Evolutionary conservation across 2,329 filamentous ascomycete species (phyloP).

Genomic region (Diaporthe caulivora): DNA sequence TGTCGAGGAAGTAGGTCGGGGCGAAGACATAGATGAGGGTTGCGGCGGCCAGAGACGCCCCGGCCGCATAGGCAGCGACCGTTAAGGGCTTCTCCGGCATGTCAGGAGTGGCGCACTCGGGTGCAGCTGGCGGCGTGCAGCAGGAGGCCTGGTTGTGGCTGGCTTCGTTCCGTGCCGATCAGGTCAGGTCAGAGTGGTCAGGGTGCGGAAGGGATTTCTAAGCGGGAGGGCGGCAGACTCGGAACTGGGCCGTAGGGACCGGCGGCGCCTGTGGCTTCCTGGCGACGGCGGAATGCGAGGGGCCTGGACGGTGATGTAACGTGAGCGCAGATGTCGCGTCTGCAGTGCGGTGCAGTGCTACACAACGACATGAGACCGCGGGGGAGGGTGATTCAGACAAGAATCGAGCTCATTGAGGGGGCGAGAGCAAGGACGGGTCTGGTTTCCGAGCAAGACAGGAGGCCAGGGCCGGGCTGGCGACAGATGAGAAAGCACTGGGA

Average conservation of each 20-base stretch:
- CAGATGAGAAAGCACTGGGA: neutral
- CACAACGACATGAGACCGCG: neutral
- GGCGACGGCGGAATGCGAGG: slow-evolving; percentile 4
- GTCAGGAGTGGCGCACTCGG: slow-evolving; percentile 15
- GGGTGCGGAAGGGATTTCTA: slow-evolving; percentile 1
- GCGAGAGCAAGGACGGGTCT: neutral
- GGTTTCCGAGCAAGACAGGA: neutral
- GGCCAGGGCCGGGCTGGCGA: neutral
- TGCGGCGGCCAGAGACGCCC: slow-evolving; percentile 93
- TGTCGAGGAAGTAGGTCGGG: slow-evolving; percentile 96
- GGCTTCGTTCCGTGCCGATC: slow-evolving; percentile 8
- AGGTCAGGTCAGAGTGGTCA: slow-evolving; percentile 5
- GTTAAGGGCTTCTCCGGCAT: slow-evolving; percentile 89
- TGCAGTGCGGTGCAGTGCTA: neutral
- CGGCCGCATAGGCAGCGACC: slow-evolving; percentile 92
- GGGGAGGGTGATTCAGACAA: neutral
- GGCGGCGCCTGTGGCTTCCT: neutral
- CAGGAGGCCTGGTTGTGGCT: neutral
- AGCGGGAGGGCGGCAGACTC: slow-evolving; percentile 17
- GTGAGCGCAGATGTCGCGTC: neutral
- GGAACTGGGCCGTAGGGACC: slow-evolving; percentile 26
- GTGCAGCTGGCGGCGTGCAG: slow-evolving; percentile 2
- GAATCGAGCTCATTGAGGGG: neutral
- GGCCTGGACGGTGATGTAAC: slow-evolving; percentile 7
- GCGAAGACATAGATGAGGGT: slow-evolving; percentile 97